These are phyloP conservation scores for Xylariaceae sp. DNA, from an alignment of 2,329 filamentous ascomycete species.

Conservation along the genomic window DNA sequence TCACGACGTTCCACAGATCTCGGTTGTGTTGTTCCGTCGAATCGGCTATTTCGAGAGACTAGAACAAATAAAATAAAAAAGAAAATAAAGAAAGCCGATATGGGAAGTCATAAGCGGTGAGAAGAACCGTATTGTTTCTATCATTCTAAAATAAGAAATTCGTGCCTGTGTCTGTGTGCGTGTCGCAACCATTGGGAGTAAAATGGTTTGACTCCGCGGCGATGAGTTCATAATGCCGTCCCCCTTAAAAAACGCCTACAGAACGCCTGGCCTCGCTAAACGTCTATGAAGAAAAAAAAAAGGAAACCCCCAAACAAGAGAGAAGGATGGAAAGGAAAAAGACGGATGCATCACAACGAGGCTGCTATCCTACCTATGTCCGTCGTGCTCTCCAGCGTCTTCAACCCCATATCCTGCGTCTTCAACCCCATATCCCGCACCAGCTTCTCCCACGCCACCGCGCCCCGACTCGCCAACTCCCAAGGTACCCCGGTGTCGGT, in stretches of 20 bases:
- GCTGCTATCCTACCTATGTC: slow-evolving; percentile 19
- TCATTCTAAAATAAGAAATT: too few species aligned
- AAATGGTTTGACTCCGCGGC: too few species aligned
- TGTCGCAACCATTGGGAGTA: too few species aligned
- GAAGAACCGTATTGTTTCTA: too few species aligned
- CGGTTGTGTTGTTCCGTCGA: not conserved
- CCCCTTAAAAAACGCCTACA: too few species aligned
- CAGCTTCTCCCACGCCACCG: slow-evolving; percentile 30
- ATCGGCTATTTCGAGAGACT: not conserved
- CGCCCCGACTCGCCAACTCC: slow-evolving; percentile 34
- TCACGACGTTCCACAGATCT: not conserved
- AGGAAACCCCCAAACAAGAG: too few species aligned
- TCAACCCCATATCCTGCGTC: slow-evolving; percentile 28
- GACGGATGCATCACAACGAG: slow-evolving; percentile 18
- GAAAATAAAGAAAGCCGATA: too few species aligned
- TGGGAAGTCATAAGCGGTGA: too few species aligned
- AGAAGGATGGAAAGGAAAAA: not conserved
- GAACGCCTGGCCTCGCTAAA: too few species aligned
- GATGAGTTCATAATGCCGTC: too few species aligned
- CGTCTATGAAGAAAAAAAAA: too few species aligned
- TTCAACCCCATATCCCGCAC: slow-evolving; percentile 29
- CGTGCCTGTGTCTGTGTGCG: too few species aligned
- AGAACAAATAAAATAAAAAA: not conserved
- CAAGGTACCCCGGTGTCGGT: slow-evolving; percentile 47
- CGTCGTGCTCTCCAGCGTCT: slow-evolving; percentile 14